Percentiles rank a stretch among this genome's conserved stretches.
phyloP scores from a whole-genome alignment of 192 early-diverging fungal species.

The Linnemannia zychae region DNA sequence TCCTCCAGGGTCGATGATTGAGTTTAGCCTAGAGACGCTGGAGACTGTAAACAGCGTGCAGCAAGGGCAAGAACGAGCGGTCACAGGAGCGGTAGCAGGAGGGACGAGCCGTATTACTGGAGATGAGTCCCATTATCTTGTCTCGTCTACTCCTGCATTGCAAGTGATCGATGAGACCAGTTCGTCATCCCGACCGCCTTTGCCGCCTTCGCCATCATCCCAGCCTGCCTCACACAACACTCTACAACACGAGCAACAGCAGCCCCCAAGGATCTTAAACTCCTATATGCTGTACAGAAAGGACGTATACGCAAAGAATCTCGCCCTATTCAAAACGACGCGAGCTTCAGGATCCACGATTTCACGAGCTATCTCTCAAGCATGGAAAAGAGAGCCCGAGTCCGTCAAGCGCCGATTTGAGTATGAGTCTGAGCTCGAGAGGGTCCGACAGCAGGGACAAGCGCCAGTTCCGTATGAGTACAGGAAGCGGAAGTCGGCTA shows the following conservation, averaged over 20 bases:
- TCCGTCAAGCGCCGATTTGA: not conserved
- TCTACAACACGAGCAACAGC: not conserved
- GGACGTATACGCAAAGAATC: not conserved
- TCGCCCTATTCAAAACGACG: not conserved
- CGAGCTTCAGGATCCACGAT: not conserved
- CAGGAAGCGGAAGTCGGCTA: not conserved
- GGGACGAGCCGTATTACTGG: too few relatives aligned
- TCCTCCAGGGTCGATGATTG: not conserved
- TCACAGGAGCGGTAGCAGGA: too few relatives aligned
- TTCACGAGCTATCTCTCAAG: not conserved
- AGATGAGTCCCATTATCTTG: too few relatives aligned
- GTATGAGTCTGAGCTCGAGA: not conserved
- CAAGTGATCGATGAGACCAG: too few relatives aligned
- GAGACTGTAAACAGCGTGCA: not conserved
- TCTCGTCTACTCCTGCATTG: too few relatives aligned
- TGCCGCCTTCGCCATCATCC: not conserved
- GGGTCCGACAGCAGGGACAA: not conserved
- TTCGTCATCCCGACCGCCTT: too few relatives aligned
- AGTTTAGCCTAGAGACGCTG: not conserved
- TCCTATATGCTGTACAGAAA: not conserved
- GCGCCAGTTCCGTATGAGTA: not conserved
- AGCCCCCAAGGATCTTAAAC: not conserved
- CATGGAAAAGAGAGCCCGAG: not conserved
- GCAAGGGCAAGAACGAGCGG: not conserved
- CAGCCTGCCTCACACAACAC: not conserved